Conservation (phyloP, 2,329 filamentous ascomycete genomes). For the Verticillium albo-atrum region DNA sequence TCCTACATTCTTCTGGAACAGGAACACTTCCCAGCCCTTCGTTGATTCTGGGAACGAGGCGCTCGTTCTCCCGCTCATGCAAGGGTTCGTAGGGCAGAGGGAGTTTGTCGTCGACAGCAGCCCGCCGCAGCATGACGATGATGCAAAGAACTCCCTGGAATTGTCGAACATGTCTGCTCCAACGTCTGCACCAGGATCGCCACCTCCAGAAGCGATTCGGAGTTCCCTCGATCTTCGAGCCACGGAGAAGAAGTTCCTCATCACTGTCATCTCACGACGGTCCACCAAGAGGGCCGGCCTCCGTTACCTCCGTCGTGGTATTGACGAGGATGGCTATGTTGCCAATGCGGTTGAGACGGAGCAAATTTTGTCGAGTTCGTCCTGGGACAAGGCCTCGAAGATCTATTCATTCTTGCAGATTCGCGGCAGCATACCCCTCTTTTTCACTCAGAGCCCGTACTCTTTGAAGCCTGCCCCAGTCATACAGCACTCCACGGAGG, state of each 20-base stretch:
- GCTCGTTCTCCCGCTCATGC: conserved; percentile 77
- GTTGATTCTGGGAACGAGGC: conserved; percentile 66
- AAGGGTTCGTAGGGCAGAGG: conserved; percentile 88
- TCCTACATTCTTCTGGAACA: conserved; percentile 87
- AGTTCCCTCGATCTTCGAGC: conserved; percentile 36
- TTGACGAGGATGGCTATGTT: conserved; percentile 83
- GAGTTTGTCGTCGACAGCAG: conserved; percentile 68
- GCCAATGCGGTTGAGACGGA: conserved; percentile 95
- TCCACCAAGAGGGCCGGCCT: conserved; percentile 83
- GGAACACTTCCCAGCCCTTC: conserved; percentile 68
- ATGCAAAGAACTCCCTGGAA: conserved; percentile 40
- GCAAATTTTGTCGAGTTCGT: conserved; percentile 74
- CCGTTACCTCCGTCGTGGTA: conserved; percentile 82
- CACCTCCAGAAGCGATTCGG: conserved; percentile 17
- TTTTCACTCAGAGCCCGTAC: conserved; percentile 93
- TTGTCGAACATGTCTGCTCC: conserved; percentile 32
- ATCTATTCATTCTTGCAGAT: conserved; percentile 83
- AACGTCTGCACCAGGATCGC: conserved; percentile 17
- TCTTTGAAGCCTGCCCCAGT: conserved; percentile 84
- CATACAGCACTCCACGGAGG: conserved; percentile 73
- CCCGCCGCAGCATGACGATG: conserved; percentile 49
- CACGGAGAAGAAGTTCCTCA: conserved; percentile 58
- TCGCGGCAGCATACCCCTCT: conserved; percentile 87
- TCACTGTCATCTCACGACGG: conserved; percentile 90
- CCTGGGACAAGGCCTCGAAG: conserved; percentile 58